These are phyloP conservation scores for Fragilariopsis cylindrus DNA, from an alignment of 108 stramenopile species.

Conservation along the genomic window DNA sequence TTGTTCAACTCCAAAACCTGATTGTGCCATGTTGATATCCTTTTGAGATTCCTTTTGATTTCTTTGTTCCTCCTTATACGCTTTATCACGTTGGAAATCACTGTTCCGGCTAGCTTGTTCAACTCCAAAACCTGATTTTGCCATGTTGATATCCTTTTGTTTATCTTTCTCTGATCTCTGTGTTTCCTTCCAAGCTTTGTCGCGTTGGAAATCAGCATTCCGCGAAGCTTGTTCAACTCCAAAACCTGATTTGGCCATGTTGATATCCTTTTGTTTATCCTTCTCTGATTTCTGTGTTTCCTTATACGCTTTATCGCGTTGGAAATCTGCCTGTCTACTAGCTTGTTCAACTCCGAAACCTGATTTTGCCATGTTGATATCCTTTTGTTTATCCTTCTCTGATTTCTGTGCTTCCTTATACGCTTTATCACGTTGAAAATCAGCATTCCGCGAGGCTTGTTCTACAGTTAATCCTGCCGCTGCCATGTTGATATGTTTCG, in stretches of 20 bases:
- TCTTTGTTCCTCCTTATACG: slow-evolving; percentile 26
- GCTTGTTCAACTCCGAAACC: slow-evolving; percentile 42
- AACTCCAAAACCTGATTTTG: slow-evolving; percentile 2
- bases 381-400: slow-evolving; percentile 29
- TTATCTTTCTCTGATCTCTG: slow-evolving; percentile 2
- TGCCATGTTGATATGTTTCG: slow-evolving; percentile 41
- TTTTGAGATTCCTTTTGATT: slow-evolving; percentile 22
- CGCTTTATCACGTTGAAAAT: slow-evolving; percentile 35
- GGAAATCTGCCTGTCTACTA: slow-evolving; percentile 38
- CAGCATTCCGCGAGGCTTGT: slow-evolving; percentile 37
- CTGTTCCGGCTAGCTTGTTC: not conserved
- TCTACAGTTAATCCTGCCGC: slow-evolving; percentile 37
- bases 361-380: slow-evolving; percentile 42
- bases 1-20: slow-evolving; percentile 41
- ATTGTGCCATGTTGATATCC: slow-evolving; percentile 37
- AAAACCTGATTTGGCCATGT: slow-evolving; percentile 36
- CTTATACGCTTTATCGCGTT: slow-evolving; percentile 41
- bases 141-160: slow-evolving; percentile 25
- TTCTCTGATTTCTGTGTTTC: slow-evolving; percentile 22
- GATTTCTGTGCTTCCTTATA: slow-evolving; percentile 28
- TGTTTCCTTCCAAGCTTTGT: slow-evolving; percentile 23
- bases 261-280: slow-evolving; percentile 33
- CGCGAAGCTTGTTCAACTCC: slow-evolving; percentile 20
- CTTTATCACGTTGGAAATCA: slow-evolving; percentile 33
- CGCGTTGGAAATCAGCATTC: slow-evolving; percentile 21